phyloP scores from a whole-genome alignment of 129 eudicot species.

The Oenanthe sinensis region DNA sequence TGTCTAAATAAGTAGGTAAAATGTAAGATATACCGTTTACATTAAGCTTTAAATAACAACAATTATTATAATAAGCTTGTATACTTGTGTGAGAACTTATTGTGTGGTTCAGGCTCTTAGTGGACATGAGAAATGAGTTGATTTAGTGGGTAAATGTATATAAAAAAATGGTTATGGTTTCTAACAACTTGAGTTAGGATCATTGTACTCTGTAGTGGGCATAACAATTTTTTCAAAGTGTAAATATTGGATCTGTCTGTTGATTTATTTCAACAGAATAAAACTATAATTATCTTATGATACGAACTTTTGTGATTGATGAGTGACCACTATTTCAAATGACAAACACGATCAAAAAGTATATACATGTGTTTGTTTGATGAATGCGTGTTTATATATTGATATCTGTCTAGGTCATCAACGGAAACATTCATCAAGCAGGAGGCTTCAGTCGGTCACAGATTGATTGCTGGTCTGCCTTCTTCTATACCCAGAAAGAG shows the following conservation, averaged over 20 bases:
- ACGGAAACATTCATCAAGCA: slow-evolving; percentile 11
- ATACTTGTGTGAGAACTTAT: background rate
- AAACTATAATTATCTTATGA: background rate
- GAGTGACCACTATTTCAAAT: background rate
- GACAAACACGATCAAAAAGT: background rate
- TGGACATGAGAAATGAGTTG: background rate
- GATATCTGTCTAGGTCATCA: slow-evolving; percentile 18
- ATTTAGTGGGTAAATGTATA: background rate
- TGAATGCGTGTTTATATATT: background rate
- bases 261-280: background rate
- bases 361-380: background rate
- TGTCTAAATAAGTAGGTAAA: too few species aligned
- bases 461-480: slow-evolving; percentile 20
- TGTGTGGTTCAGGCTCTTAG: background rate
- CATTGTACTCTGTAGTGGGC: background rate
- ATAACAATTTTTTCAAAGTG: background rate
- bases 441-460: slow-evolving; percentile 9
- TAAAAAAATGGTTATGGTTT: background rate
- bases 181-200: background rate
- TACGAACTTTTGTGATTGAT: background rate
- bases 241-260: background rate
- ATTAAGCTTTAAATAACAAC: too few species aligned
- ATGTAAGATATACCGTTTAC: too few species aligned
- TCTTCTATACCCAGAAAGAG: slow-evolving; percentile 19
- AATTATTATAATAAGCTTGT: background rate